Evolutionary conservation across 306 rosid genomes (phyloP).

Genomic region (Begonia fuchsioides): DNA sequence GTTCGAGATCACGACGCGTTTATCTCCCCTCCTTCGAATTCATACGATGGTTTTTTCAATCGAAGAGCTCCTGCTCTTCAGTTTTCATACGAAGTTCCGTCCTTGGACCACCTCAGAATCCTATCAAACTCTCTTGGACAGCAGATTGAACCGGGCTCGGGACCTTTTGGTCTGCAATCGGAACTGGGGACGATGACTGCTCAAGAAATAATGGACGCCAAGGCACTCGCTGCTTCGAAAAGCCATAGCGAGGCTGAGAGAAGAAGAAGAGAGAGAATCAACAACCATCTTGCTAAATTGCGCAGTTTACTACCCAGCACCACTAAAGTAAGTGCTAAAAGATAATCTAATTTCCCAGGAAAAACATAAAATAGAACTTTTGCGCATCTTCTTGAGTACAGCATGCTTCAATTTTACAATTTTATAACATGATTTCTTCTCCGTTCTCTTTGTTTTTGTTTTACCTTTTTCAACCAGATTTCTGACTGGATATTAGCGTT

Average conservation of each 20-base stretch:
- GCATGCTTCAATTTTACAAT: too few species aligned
- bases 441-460: too few species aligned
- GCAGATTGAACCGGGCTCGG: slow-evolving; percentile 41
- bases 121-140: slow-evolving; percentile 56
- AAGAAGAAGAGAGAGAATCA: slow-evolving; percentile 89
- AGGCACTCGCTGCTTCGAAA: slow-evolving; percentile 84
- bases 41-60: slow-evolving; percentile 41
- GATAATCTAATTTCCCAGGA: neutral
- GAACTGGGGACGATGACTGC: slow-evolving; percentile 75
- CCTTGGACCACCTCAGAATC: slow-evolving; percentile 50
- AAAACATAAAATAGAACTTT: too few species aligned
- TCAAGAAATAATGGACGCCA: slow-evolving; percentile 90
- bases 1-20: slow-evolving; percentile 42
- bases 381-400: too few species aligned
- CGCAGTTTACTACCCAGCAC: slow-evolving; percentile 82
- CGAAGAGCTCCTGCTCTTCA: slow-evolving; percentile 54
- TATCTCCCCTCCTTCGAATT: slow-evolving; percentile 31
- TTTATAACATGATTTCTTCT: too few species aligned
- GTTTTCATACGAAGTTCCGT: slow-evolving; percentile 49
- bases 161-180: slow-evolving; percentile 61
- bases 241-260: slow-evolving; percentile 92
- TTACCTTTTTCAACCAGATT: too few species aligned
- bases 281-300: slow-evolving; percentile 78
- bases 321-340: slow-evolving; percentile 54
- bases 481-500: too few species aligned